A percentile compares a stretch with the other conserved stretches of the same genome.
Evolutionary conservation across 2,329 filamentous ascomycete species (phyloP).

Genomic region (Ceratocystis huliohia): DNA sequence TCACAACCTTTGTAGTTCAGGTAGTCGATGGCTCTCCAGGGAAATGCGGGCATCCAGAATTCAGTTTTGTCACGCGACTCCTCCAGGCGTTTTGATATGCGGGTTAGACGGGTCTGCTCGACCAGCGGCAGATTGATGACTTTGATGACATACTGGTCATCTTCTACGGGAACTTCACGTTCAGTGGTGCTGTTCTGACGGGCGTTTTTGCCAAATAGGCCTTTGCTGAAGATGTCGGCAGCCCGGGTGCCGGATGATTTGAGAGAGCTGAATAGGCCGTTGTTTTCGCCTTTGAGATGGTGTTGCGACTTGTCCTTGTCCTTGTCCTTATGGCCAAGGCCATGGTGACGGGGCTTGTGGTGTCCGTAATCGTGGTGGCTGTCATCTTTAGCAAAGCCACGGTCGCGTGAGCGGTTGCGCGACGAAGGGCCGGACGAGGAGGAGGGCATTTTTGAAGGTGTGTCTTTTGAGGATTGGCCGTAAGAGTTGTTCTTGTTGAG

Average conservation of each 20-base stretch:
- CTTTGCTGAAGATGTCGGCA: slow-evolving; percentile 70
- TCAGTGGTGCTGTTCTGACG: slow-evolving; percentile 59
- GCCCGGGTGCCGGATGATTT: slow-evolving; percentile 61
- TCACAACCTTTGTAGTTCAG: slow-evolving; percentile 90
- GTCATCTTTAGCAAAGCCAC: slow-evolving; percentile 36
- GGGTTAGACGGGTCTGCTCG: slow-evolving; percentile 78
- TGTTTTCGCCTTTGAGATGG: slow-evolving; percentile 32
- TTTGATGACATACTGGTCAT: slow-evolving; percentile 72
- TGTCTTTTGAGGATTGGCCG: slow-evolving; percentile 10
- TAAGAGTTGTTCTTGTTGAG: slow-evolving; percentile 8
- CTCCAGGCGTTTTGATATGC: slow-evolving; percentile 81
- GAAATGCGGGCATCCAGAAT: slow-evolving; percentile 96
- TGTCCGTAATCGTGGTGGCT: slow-evolving; percentile 19
- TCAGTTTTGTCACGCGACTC: slow-evolving; percentile 89
- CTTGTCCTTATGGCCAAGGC: slow-evolving; percentile 35
- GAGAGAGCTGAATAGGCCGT: slow-evolving; percentile 54
- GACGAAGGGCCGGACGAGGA: slow-evolving; percentile 33
- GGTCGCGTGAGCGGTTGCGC: slow-evolving; percentile 63
- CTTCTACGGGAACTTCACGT: slow-evolving; percentile 53
- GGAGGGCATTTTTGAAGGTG: slow-evolving; percentile 5
- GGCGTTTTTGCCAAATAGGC: slow-evolving; percentile 65
- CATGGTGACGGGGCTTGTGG: slow-evolving; percentile 21
- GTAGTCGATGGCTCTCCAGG: slow-evolving; percentile 92
- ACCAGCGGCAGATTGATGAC: slow-evolving; percentile 77
- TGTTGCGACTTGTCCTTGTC: slow-evolving; percentile 37